Evolutionary conservation across 1,139 yeast genomes (phyloP).

Genomic region (Nakaseomyces glabratus): DNA sequence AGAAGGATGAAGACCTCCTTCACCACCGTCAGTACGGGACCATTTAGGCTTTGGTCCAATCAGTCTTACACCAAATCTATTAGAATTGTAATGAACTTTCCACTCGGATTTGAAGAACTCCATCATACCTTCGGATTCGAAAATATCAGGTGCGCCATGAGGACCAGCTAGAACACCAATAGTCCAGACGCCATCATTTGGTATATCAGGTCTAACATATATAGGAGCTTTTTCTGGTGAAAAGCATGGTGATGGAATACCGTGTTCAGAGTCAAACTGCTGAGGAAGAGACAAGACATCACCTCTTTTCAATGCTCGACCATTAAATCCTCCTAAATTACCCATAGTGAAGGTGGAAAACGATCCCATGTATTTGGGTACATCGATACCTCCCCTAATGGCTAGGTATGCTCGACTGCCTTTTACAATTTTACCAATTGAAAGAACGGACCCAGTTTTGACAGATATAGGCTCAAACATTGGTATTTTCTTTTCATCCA

Average conservation of each 20-base stretch:
- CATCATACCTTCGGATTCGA: conserved; percentile 62
- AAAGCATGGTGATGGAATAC: conserved; percentile 61
- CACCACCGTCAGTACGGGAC: conserved; percentile 98
- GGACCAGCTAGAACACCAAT: conserved; percentile 96
- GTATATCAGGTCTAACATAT: conserved; percentile 49
- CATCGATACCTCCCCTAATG: conserved; percentile 87
- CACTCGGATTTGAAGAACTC: conserved; percentile 71
- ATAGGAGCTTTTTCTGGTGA: conserved; percentile 52
- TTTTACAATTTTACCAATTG: conserved; percentile 65
- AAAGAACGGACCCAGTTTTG: conserved; percentile 64
- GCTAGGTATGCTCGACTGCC: conserved; percentile 92
- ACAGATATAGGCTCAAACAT: conserved; percentile 65
- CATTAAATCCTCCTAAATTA: conserved; percentile 89
- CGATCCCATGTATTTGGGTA: conserved; percentile 89
- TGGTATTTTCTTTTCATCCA: conserved; percentile 51
- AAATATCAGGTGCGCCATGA: conserved; percentile 94
- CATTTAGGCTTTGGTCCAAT: conserved; percentile 94
- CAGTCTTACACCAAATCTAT: conserved; percentile 89
- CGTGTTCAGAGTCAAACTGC: conserved; percentile 57
- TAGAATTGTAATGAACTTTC: conserved; percentile 96
- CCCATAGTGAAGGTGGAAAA: conserved; percentile 94
- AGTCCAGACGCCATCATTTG: conserved; percentile 52
- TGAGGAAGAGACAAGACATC: conserved; percentile 75
- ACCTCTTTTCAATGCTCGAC: conserved; percentile 82
- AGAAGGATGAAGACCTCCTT: conserved; percentile 95